phyloP scores from a whole-genome alignment of 306 rosid genomes.

The cucumber (Cucumis sativus) region Cucumber_9930_V3 NC_026656.2:20666001-20666500 shows the following conservation, averaged over 20 bases:
- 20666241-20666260: neutral
- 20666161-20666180: neutral
- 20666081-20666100: neutral
- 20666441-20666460: constrained; percentile 72
- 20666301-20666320: neutral
- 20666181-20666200: neutral
- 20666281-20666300: neutral
- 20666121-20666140: neutral
- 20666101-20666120: neutral
- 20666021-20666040: neutral
- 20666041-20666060: neutral
- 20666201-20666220: neutral
- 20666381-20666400: neutral
- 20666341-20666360: neutral
- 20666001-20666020: neutral
- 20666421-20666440: constrained; percentile 75
- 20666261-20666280: neutral
- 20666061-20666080: neutral
- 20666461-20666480: constrained; percentile 12
- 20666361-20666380: neutral
- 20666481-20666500: neutral
- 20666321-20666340: neutral
- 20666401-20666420: constrained; percentile 46
- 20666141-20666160: neutral
- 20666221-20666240: neutral